phyloP scores from a whole-genome alignment of 495 filamentous ascomycete genomes.

The Tuber microsphaerosporum region DNA sequence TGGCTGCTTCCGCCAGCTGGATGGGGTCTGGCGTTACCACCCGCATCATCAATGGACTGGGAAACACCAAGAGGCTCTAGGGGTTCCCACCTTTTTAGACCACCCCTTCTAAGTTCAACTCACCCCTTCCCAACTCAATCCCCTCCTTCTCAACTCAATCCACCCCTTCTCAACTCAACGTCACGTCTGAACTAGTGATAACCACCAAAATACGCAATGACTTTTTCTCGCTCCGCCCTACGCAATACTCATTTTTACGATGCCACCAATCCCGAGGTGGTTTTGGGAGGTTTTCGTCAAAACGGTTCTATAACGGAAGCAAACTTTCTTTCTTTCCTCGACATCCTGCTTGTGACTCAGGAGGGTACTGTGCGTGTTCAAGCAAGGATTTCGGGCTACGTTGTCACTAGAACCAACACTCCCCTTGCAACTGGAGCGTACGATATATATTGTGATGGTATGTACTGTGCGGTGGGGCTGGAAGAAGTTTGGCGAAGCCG shows the following conservation, averaged over 20 bases:
- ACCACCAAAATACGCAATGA: slow-evolving; percentile 6
- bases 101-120: background rate
- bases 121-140: background rate
- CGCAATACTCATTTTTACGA: slow-evolving; percentile 36
- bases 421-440: slow-evolving; percentile 21
- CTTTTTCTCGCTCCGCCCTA: slow-evolving; percentile 15
- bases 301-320: slow-evolving; percentile 36
- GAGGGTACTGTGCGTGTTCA: slow-evolving; percentile 23
- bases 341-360: slow-evolving; percentile 31
- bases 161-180: background rate
- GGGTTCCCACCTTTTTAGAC: background rate
- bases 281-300: slow-evolving; percentile 27
- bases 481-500: background rate
- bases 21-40: too few relatives aligned
- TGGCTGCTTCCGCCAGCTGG: too few relatives aligned
- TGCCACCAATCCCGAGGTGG: slow-evolving; percentile 25
- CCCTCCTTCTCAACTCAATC: background rate
- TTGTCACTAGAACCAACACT: slow-evolving; percentile 26
- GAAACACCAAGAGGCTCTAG: background rate
- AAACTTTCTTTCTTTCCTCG: slow-evolving; percentile 37
- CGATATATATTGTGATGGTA: slow-evolving; percentile 21
- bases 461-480: background rate
- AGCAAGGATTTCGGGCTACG: slow-evolving; percentile 17
- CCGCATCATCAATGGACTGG: background rate
- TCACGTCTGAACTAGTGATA: background rate